A percentile compares a stretch with the other conserved stretches of the same genome.
phyloP scores from a whole-genome alignment of 352 stramenopile genomes.

The Thalassiosira mediterranea region DNA sequence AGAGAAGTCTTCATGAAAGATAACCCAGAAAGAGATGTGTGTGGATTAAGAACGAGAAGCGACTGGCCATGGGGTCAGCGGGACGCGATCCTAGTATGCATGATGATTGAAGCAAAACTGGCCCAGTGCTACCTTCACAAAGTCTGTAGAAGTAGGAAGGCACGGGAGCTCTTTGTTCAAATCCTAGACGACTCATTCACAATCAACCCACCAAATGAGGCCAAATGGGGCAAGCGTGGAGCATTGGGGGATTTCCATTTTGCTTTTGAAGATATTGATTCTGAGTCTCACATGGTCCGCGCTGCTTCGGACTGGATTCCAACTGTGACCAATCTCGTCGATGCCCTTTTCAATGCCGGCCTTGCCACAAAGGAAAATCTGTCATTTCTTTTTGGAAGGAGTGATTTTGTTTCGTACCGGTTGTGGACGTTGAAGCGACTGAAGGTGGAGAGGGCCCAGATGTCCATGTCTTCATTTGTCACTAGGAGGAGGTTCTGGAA shows the following conservation, averaged over 20 bases:
- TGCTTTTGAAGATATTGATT: background rate
- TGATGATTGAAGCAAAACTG: constrained; percentile 23
- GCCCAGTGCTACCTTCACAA: constrained; percentile 26
- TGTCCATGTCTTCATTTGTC: constrained; percentile 4
- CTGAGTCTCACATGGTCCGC: background rate
- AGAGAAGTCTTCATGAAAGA: background rate
- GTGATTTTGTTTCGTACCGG: constrained; percentile 10
- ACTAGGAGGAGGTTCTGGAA: background rate
- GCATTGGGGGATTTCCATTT: background rate
- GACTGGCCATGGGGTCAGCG: background rate
- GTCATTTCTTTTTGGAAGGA: constrained; percentile 15
- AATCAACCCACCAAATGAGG: constrained; percentile 8
- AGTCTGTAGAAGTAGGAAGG: constrained; percentile 1
- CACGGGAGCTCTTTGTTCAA: constrained; percentile 13
- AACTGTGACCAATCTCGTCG: constrained; percentile 19
- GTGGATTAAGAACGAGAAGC: background rate
- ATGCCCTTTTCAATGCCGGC: constrained; percentile 21
- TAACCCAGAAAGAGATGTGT: background rate
- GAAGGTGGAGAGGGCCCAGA: constrained; percentile 1
- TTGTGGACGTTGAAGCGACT: constrained; percentile 15
- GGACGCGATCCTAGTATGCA: background rate
- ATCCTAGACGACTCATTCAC: constrained; percentile 16
- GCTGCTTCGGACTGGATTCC: constrained; percentile 12
- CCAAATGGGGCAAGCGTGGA: background rate
- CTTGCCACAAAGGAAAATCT: constrained; percentile 22